Evolutionary conservation across 140 eudicot genomes (phyloP).

Genomic region (Eryngium alpinum): DNA sequence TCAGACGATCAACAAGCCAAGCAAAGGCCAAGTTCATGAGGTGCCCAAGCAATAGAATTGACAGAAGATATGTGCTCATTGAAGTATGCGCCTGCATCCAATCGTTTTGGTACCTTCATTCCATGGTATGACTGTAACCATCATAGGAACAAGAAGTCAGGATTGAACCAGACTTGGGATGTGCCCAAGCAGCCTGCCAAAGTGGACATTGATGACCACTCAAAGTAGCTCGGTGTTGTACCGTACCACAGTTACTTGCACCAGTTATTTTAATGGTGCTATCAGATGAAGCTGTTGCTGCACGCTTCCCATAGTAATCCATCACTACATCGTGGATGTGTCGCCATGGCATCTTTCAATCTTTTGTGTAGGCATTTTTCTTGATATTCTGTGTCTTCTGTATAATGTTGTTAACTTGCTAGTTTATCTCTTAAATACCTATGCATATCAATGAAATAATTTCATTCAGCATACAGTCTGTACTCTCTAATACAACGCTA

Average conservation of each 20-base stretch:
- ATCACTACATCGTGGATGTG: constrained; percentile 39
- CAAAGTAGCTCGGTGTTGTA: constrained; percentile 49
- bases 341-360: constrained; percentile 46
- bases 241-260: constrained; percentile 27
- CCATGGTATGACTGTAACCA: constrained; percentile 43
- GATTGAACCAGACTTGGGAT: constrained; percentile 45
- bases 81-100: constrained; percentile 40
- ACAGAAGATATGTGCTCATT: constrained; percentile 44
- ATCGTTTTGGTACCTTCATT: constrained; percentile 39
- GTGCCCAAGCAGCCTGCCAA: constrained; percentile 51
- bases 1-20: constrained; percentile 51
- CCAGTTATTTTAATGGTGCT: constrained; percentile 40
- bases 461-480: background rate
- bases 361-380: constrained; percentile 43
- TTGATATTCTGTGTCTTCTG: background rate
- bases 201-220: constrained; percentile 46
- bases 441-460: background rate
- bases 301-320: constrained; percentile 54
- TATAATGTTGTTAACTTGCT: background rate
- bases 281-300: constrained; percentile 54
- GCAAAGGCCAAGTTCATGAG: constrained; percentile 48
- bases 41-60: constrained; percentile 47
- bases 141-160: constrained; percentile 49
- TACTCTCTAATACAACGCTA: no score
- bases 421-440: background rate